These are phyloP conservation scores for Elsinoe arachidis DNA, from an alignment of 2,329 filamentous ascomycete species.

Conservation along the genomic window DNA sequence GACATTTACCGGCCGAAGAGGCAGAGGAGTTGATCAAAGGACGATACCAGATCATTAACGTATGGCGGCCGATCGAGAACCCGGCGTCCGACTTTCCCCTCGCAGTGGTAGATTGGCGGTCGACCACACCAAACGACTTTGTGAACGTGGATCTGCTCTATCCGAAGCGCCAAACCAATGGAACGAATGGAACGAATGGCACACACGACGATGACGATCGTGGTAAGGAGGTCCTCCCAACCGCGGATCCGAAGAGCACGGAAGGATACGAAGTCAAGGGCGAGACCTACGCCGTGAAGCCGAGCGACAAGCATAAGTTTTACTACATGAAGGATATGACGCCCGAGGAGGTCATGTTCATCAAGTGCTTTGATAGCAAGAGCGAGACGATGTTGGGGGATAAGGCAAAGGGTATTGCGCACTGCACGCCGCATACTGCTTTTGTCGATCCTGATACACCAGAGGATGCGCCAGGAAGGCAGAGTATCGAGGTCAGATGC, in stretches of 20 bases:
- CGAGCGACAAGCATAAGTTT: slow-evolving; percentile 51
- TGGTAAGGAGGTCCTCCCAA: slow-evolving; percentile 49
- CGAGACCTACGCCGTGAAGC: slow-evolving; percentile 53
- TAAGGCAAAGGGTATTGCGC: slow-evolving; percentile 32
- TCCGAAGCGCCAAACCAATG: slow-evolving; percentile 34
- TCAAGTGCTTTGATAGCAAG: slow-evolving; percentile 42
- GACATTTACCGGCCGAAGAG: slow-evolving; percentile 50
- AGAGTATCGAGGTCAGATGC: slow-evolving; percentile 48
- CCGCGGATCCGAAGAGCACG: slow-evolving; percentile 39
- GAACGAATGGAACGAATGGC: slow-evolving; percentile 19
- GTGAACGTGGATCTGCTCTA: slow-evolving; percentile 56
- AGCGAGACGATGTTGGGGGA: slow-evolving; percentile 33
- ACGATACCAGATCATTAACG: slow-evolving; percentile 60
- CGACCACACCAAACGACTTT: slow-evolving; percentile 49
- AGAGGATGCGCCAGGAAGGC: slow-evolving; percentile 59
- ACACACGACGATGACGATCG: slow-evolving; percentile 43
- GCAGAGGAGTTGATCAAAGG: slow-evolving; percentile 48
- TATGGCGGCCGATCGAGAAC: slow-evolving; percentile 58
- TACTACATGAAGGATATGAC: slow-evolving; percentile 63
- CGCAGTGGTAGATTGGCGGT: slow-evolving; percentile 58
- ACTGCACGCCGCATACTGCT: slow-evolving; percentile 59
- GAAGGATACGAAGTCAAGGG: slow-evolving; percentile 55
- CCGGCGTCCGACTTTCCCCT: slow-evolving; percentile 60
- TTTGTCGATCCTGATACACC: slow-evolving; percentile 69
- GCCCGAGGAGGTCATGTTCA: slow-evolving; percentile 44